Evolutionary conservation across 345 rosid genomes (phyloP).

Genomic region (Citropsis articulata): DNA sequence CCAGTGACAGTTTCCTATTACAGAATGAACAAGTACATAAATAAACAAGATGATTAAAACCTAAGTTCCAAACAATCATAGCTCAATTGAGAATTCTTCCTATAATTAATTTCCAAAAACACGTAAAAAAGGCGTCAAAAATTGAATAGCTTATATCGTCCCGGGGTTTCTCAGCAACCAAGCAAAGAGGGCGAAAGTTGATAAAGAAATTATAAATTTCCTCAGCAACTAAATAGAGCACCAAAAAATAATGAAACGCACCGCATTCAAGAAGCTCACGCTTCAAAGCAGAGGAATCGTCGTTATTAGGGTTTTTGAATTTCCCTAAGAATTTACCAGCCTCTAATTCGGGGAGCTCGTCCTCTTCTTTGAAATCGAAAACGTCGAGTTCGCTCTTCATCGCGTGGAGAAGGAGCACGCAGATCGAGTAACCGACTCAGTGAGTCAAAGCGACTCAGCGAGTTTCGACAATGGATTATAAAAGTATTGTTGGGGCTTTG

Average conservation of each 20-base stretch:
- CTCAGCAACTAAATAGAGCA: not conserved
- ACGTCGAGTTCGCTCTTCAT: constrained; percentile 58
- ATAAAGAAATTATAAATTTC: not conserved
- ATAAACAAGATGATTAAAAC: not conserved
- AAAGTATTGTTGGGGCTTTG: not conserved
- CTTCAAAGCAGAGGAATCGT: constrained; percentile 37
- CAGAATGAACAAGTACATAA: not conserved
- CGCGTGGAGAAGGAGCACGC: constrained; percentile 3
- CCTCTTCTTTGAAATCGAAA: constrained; percentile 73
- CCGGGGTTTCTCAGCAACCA: constrained; percentile 3
- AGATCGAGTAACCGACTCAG: constrained; percentile 14
- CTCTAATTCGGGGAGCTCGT: constrained; percentile 51
- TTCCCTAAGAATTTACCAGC: constrained; percentile 44
- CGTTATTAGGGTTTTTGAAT: constrained; percentile 58
- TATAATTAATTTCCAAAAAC: constrained; percentile 5
- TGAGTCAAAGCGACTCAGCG: constrained; percentile 1
- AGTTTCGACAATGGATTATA: constrained; percentile 4
- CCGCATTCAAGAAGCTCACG: constrained; percentile 50
- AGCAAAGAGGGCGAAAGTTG: not conserved
- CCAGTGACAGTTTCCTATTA: not conserved
- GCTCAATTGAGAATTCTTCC: not conserved
- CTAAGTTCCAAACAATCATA: not conserved
- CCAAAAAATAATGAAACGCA: constrained; percentile 26
- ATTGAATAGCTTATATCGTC: not conserved
- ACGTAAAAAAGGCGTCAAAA: not conserved